phyloP scores from a whole-genome alignment of 2,329 filamentous ascomycete genomes.

The Stylonectria norvegica region DNA sequence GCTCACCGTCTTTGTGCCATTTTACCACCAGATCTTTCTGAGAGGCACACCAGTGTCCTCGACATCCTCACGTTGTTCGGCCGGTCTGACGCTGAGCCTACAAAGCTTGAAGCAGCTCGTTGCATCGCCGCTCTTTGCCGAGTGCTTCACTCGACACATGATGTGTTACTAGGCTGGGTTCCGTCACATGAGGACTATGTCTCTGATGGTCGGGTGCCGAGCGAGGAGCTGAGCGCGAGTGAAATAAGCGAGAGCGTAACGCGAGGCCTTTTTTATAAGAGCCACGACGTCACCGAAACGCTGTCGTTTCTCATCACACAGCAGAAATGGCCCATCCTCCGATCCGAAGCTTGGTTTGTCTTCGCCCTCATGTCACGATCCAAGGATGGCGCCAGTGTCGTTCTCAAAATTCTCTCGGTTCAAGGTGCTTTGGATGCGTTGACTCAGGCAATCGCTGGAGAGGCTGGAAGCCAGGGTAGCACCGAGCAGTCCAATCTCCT shows the following conservation, averaged over 20 bases:
- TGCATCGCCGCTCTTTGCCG: constrained; percentile 52
- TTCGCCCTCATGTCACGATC: constrained; percentile 58
- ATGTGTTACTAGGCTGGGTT: constrained; percentile 34
- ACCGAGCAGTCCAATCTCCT: constrained; percentile 17
- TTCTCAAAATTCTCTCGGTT: constrained; percentile 42
- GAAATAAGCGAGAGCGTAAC: constrained; percentile 15
- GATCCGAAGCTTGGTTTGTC: constrained; percentile 61
- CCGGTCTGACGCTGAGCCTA: constrained; percentile 45
- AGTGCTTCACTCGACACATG: constrained; percentile 45
- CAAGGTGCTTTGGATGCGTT: constrained; percentile 44
- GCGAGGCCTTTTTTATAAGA: constrained; percentile 42
- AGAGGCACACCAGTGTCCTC: constrained; percentile 34
- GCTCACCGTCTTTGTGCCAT: constrained; percentile 47
- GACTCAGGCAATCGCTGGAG: constrained; percentile 47
- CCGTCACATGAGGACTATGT: constrained; percentile 26
- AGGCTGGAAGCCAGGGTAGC: constrained; percentile 20
- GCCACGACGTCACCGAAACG: constrained; percentile 41
- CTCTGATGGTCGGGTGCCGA: not conserved
- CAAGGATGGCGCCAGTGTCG: constrained; percentile 45
- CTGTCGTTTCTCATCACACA: constrained; percentile 55
- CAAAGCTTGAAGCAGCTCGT: constrained; percentile 57
- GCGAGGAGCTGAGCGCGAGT: not conserved
- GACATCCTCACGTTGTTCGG: constrained; percentile 37
- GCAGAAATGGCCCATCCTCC: constrained; percentile 55
- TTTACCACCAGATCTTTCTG: constrained; percentile 27